Conservation (phyloP, 1,139 yeast genomes). For the Yamadazyma diddensiae region DNA sequence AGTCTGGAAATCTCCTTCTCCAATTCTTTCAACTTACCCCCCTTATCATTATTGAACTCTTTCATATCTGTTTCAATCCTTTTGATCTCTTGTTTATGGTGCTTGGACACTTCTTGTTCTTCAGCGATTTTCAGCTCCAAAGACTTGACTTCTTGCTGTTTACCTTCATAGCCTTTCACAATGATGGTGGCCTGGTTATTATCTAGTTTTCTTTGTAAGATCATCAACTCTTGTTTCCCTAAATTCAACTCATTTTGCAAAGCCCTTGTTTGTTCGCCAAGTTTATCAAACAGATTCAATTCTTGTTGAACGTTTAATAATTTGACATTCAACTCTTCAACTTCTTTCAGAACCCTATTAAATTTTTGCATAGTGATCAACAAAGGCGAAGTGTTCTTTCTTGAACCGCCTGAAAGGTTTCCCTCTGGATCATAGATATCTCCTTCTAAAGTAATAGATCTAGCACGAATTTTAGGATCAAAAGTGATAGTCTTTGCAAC, state of each 20-base stretch:
- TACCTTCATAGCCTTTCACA: constrained; percentile 48
- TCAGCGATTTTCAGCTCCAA: constrained; percentile 39
- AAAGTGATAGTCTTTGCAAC: constrained; percentile 88
- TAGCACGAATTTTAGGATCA: constrained; percentile 72
- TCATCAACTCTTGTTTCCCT: constrained; percentile 63
- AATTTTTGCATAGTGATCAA: constrained; percentile 67
- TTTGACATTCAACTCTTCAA: constrained; percentile 37
- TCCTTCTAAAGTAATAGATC: constrained; percentile 92
- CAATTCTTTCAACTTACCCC: constrained; percentile 71
- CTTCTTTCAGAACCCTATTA: constrained; percentile 46
- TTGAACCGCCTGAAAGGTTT: constrained; percentile 92
- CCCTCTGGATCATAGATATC: constrained; percentile 97
- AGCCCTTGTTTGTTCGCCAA: constrained; percentile 51
- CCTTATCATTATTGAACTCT: constrained; percentile 80
- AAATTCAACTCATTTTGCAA: constrained; percentile 66
- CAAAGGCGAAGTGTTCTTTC: constrained; percentile 56
- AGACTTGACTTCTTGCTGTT: constrained; percentile 46
- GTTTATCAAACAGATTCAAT: constrained; percentile 42
- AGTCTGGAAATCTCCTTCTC: constrained; percentile 51
- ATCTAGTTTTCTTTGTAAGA: constrained; percentile 59
- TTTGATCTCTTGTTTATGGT: constrained; percentile 43
- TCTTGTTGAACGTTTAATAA: constrained; percentile 39
- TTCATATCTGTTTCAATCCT: constrained; percentile 71
- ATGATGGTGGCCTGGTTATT: constrained; percentile 60
- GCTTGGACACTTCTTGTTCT: constrained; percentile 25